phyloP scores from a whole-genome alignment of 2,329 filamentous ascomycete species.

The Pestalotiopsis sp. region DNA sequence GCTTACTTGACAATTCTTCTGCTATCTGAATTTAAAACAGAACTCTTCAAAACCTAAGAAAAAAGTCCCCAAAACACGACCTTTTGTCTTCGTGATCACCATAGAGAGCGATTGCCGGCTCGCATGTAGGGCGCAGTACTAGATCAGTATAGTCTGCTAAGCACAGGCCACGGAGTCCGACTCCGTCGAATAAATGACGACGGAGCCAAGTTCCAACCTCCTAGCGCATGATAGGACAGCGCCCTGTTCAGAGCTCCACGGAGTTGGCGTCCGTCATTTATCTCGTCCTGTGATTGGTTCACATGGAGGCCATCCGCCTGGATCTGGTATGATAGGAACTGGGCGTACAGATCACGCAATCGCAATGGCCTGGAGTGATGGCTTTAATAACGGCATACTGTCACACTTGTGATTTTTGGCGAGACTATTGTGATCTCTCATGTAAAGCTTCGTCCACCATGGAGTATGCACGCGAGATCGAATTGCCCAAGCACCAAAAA shows the following conservation, averaged over 20 bases:
- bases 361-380: neutral
- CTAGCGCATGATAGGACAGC: neutral
- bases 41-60: neutral
- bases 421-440: too few species aligned
- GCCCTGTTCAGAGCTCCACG: neutral
- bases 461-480: neutral
- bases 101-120: neutral
- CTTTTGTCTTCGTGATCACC: neutral
- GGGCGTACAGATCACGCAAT: neutral
- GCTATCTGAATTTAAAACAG: too few species aligned
- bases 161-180: neutral
- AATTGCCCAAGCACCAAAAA: neutral
- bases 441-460: neutral
- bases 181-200: neutral
- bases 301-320: neutral
- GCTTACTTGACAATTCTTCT: neutral
- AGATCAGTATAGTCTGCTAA: neutral
- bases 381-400: neutral
- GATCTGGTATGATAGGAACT: neutral
- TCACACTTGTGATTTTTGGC: too few species aligned
- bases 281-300: neutral
- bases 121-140: neutral
- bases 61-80: neutral
- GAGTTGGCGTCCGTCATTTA: neutral
- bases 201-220: neutral